phyloP scores from a whole-genome alignment of 768 basidiomycete genomes.

The Amanita thiersii region DNA sequence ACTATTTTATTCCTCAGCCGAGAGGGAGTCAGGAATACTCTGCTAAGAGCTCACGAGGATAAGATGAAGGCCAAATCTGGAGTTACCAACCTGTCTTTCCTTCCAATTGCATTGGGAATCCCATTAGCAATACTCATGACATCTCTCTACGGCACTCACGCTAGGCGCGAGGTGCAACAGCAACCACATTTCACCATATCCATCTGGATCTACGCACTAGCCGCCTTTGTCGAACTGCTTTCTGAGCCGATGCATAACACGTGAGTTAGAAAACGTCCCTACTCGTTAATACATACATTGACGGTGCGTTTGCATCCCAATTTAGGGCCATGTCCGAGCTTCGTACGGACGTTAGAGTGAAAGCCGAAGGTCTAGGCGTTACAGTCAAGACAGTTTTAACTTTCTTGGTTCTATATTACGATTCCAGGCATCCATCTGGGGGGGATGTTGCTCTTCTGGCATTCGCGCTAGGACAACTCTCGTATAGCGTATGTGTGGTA shows the following conservation, averaged over 20 bases:
- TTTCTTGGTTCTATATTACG: slow-evolving; percentile 54
- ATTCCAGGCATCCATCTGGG: slow-evolving; percentile 20
- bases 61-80: slow-evolving; percentile 13
- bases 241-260: slow-evolving; percentile 79
- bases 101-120: slow-evolving; percentile 65
- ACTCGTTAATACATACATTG: neutral
- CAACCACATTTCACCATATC: slow-evolving; percentile 63
- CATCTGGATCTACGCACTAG: slow-evolving; percentile 60
- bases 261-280: slow-evolving; percentile 34
- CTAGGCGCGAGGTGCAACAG: slow-evolving; percentile 41
- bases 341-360: slow-evolving; percentile 63
- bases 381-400: slow-evolving; percentile 66
- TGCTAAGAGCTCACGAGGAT: slow-evolving; percentile 48
- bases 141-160: slow-evolving; percentile 43
- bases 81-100: slow-evolving; percentile 39
- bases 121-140: slow-evolving; percentile 50
- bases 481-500: slow-evolving; percentile 57
- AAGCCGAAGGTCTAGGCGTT: slow-evolving; percentile 82
- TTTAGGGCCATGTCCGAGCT: slow-evolving; percentile 59
- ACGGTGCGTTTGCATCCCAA: slow-evolving; percentile 8
- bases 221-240: slow-evolving; percentile 70
- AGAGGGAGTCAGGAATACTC: slow-evolving; percentile 86
- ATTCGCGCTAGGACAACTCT: slow-evolving; percentile 81
- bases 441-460: slow-evolving; percentile 61
- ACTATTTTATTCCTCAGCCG: slow-evolving; percentile 88